Evolutionary conservation across 352 stramenopile genomes (phyloP), one percentile per base, ranked within the genome.

Genomic region (Phytophthora kernoviae): DNA sequence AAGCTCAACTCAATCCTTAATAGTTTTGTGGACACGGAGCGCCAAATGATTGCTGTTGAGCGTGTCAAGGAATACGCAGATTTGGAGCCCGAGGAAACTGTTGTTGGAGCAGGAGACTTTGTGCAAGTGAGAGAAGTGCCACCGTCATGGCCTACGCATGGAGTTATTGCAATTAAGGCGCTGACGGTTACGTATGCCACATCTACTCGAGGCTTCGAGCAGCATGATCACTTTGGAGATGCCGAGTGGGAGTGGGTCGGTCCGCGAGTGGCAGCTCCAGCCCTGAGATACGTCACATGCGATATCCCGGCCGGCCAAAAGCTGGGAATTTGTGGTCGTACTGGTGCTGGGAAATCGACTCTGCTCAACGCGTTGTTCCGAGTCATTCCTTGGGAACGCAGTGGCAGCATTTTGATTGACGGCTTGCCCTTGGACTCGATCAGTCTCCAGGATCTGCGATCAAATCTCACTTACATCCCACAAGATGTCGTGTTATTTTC

Each of bases 311-410:
- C 73, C 1, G 79, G 81, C 0, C 79, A 91, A 40, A 91, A 88
- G 47, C 46, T 94, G n/a, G 90, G 90, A 4, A 85, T 98, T 17
- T 93, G 87, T 21, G 92, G 91, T 2, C 87, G 90, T 18, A 97
- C 91, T 1, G 93, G 93, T 27, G 87, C 89, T 5, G 93, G 93
- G n/a, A 98, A 98, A 60, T 93, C 79, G 24, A 93, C 89, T n/a
- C 67, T 98, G 10, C 41, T 97, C 30, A 80, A 88, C 22, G 76
- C 80, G 12, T 55, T 98, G 5, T 91, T 97, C 24, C 81, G 91
- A 27, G 75, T 71, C 3, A 83, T 90, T 1, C 40, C 58, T 8
- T 90, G 74, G 78, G 65, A 76, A 2, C 56, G 50, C 15, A 73
- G 48, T 3, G 86, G 87, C 0, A 62, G 61, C 10, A 81, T 97